Percentiles rank a stretch among this genome's conserved stretches.
phyloP scores from a whole-genome alignment of 2,329 filamentous ascomycete genomes.

The Talaromyces sp. region DNA sequence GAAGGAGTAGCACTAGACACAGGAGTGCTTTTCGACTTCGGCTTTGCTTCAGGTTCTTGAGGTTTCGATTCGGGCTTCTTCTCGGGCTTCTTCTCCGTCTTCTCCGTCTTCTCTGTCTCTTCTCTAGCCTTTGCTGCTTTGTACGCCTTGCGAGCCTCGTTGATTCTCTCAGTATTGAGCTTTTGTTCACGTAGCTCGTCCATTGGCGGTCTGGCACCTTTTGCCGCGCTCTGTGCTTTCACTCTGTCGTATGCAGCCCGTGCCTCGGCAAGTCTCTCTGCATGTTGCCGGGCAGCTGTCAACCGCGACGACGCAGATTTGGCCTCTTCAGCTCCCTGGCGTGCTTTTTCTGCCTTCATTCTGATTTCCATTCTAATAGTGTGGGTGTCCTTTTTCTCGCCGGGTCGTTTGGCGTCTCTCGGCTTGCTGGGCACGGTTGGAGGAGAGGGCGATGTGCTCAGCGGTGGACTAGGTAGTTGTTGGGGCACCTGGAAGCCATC shows the following conservation, averaged over 20 bases:
- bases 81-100: neutral
- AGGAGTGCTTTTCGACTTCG: neutral
- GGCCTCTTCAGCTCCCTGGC: slow-evolving; percentile 5
- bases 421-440: slow-evolving; percentile 10
- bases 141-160: slow-evolving; percentile 10
- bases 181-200: slow-evolving; percentile 6
- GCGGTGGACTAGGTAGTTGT: slow-evolving; percentile 7
- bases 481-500: slow-evolving; percentile 29
- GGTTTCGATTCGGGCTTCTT: neutral
- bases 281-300: slow-evolving; percentile 8
- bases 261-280: slow-evolving; percentile 12
- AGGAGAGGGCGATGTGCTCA: slow-evolving; percentile 7
- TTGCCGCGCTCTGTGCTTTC: slow-evolving; percentile 1
- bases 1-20: neutral
- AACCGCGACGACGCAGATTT: slow-evolving; percentile 6
- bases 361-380: slow-evolving; percentile 11
- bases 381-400: slow-evolving; percentile 4
- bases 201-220: neutral
- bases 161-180: slow-evolving; percentile 9
- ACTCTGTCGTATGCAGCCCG: slow-evolving; percentile 10
- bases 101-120: neutral
- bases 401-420: neutral
- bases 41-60: neutral
- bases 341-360: slow-evolving; percentile 8
- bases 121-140: slow-evolving; percentile 9